Conservation (phyloP, 495 filamentous ascomycete species). For the Daldinia concentrica region DNA sequence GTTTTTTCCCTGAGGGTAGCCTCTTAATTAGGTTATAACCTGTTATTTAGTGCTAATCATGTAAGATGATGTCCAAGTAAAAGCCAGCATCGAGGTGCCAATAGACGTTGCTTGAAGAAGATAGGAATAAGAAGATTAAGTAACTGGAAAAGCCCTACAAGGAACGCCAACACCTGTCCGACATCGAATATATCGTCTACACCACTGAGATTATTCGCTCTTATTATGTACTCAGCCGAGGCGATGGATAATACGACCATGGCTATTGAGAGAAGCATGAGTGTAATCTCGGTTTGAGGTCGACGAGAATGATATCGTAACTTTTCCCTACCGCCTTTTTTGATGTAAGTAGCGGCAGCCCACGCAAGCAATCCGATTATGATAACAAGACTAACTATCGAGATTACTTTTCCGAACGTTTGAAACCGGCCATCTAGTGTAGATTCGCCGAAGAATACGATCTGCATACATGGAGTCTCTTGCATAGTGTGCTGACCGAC, state of each 20-base stretch:
- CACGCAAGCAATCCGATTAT: constrained; percentile 11
- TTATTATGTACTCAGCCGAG: constrained; percentile 30
- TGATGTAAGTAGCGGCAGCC: background rate
- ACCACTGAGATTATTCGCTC: constrained; percentile 15
- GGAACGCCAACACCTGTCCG: constrained; percentile 32
- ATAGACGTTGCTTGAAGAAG: constrained; percentile 9
- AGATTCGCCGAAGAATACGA: constrained; percentile 26
- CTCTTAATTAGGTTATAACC: background rate
- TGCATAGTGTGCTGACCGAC: constrained; percentile 20
- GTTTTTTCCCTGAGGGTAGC: no score
- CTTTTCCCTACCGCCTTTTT: background rate
- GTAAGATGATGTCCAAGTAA: constrained; percentile 23
- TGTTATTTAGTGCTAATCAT: background rate
- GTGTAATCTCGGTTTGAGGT: constrained; percentile 28
- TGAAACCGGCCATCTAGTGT: constrained; percentile 33
- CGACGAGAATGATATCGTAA: background rate
- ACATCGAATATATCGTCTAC: constrained; percentile 21
- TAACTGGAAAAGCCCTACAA: constrained; percentile 28
- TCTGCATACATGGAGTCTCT: constrained; percentile 1
- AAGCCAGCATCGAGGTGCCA: constrained; percentile 29
- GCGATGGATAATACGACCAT: constrained; percentile 28
- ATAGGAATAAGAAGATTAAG: constrained; percentile 16
- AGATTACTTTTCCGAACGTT: constrained; percentile 24
- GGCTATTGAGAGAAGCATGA: constrained; percentile 29
- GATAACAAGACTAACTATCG: constrained; percentile 12